A percentile compares a stretch with the other conserved stretches of the same genome.
Evolutionary conservation across 495 filamentous ascomycete genomes (phyloP).

Genomic region (Aeminium ludgeri): DNA sequence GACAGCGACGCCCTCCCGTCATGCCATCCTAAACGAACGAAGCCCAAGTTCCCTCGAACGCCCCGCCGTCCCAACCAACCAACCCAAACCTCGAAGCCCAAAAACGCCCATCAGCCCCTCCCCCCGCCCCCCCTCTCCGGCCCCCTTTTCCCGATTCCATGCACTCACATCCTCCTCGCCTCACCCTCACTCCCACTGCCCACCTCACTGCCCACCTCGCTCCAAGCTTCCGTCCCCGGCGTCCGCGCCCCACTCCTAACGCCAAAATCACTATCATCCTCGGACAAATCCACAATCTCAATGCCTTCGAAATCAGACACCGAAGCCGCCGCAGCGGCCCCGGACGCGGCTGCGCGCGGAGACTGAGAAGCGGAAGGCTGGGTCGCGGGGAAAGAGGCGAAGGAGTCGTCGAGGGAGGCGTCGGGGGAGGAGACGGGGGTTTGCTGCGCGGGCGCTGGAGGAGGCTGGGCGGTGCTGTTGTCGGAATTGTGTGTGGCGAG

Average conservation of each 20-base stretch:
- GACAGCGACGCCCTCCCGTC: too few species aligned
- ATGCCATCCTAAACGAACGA: too few species aligned
- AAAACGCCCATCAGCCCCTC: too few species aligned
- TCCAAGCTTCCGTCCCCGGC: constrained; percentile 12
- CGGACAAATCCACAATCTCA: too few species aligned
- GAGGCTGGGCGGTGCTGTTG: background rate
- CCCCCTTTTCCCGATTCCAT: too few species aligned
- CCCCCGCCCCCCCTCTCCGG: too few species aligned
- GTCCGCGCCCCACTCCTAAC: constrained; percentile 10
- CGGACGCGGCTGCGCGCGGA: background rate
- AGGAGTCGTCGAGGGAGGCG: too few species aligned
- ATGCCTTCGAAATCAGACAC: constrained; percentile 10
- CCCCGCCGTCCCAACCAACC: too few species aligned
- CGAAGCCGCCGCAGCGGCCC: background rate
- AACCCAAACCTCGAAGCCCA: too few species aligned
- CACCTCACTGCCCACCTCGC: constrained; percentile 10
- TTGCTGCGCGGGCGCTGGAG: background rate
- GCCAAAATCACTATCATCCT: constrained; percentile 12
- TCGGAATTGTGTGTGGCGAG: constrained; percentile 9
- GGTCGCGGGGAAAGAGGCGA: too few species aligned
- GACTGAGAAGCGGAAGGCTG: constrained; percentile 9
- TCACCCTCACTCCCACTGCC: constrained; percentile 11
- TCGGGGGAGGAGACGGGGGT: constrained; percentile 7
- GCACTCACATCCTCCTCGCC: too few species aligned
- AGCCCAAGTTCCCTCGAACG: too few species aligned